These are phyloP conservation scores for Pyricularia sp. DNA, from an alignment of 2,329 filamentous ascomycete genomes.

Conservation along the genomic window DNA sequence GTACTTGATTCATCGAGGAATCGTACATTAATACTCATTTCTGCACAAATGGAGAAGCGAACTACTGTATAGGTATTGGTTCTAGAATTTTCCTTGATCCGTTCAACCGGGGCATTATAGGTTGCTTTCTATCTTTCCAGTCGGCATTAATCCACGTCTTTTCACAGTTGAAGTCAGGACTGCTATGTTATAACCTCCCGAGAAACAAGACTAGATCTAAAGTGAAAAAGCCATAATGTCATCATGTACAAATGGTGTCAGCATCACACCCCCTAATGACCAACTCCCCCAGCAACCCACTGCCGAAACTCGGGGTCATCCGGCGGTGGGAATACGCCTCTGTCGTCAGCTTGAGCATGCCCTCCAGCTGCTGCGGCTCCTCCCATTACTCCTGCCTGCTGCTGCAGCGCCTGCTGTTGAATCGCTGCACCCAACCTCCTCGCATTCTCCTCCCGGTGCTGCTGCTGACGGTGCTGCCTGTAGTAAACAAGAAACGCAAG, in stretches of 20 bases:
- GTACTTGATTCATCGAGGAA: background rate
- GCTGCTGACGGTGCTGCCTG: constrained; percentile 59
- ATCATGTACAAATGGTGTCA: background rate
- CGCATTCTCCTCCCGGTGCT: constrained; percentile 29
- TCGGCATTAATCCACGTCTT: too few relatives aligned
- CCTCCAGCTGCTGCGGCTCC: constrained; percentile 1
- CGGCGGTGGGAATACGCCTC: constrained; percentile 37
- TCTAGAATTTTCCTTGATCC: background rate
- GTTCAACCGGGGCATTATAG: background rate
- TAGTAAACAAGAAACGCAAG: constrained; percentile 77
- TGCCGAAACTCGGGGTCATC: constrained; percentile 59
- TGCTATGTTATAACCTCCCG: background rate
- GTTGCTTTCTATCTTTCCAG: background rate
- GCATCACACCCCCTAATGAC: constrained; percentile 29
- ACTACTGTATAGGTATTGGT: background rate
- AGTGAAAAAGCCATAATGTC: background rate
- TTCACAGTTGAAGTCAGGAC: too few relatives aligned
- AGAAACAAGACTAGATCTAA: background rate
- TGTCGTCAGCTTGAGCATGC: constrained; percentile 11
- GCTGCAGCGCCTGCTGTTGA: constrained; percentile 9
- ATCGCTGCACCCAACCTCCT: background rate
- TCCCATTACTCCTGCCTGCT: constrained; percentile 10
- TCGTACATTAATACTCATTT: background rate
- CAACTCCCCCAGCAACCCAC: constrained; percentile 56
- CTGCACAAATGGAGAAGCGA: background rate